phyloP scores from a whole-genome alignment of 2,329 filamentous ascomycete species.

The Colletotrichum salicis region DNA sequence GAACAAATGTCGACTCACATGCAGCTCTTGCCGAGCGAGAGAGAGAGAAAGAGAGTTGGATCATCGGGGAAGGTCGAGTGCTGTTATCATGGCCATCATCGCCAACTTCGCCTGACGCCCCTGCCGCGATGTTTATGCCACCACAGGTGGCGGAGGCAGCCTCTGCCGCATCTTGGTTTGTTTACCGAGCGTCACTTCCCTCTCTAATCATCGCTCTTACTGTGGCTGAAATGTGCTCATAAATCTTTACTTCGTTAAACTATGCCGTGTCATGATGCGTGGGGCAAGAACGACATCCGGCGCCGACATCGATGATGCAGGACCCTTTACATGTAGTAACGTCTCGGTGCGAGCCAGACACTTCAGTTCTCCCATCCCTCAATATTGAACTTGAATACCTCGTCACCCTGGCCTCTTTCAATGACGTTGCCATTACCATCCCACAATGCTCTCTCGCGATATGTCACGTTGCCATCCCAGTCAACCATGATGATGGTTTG shows the following conservation, averaged over 20 bases:
- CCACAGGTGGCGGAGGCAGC: background rate
- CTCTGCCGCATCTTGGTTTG: background rate
- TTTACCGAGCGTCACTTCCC: background rate
- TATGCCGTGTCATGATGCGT: background rate
- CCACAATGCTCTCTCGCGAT: conserved; percentile 69
- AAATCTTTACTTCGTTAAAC: background rate
- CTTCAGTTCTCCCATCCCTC: conserved; percentile 59
- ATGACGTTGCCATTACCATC: conserved; percentile 67
- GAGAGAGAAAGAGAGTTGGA: background rate
- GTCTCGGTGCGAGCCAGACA: background rate
- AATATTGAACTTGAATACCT: conserved; percentile 66
- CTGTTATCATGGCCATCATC: background rate
- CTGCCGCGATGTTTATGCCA: background rate
- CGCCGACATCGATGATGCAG: background rate
- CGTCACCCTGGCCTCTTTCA: conserved; percentile 64
- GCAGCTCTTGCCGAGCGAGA: conserved; percentile 5
- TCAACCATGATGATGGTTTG: conserved; percentile 72
- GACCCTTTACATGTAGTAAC: background rate
- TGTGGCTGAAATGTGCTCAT: background rate
- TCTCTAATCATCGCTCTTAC: background rate
- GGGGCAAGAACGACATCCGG: background rate
- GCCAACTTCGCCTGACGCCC: background rate
- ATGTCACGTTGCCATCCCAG: conserved; percentile 70
- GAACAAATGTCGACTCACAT: background rate
- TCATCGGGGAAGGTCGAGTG: background rate